These are phyloP conservation scores for Blastobotrys robertii DNA, from an alignment of 805 yeast genomes.

Conservation along the genomic window DNA sequence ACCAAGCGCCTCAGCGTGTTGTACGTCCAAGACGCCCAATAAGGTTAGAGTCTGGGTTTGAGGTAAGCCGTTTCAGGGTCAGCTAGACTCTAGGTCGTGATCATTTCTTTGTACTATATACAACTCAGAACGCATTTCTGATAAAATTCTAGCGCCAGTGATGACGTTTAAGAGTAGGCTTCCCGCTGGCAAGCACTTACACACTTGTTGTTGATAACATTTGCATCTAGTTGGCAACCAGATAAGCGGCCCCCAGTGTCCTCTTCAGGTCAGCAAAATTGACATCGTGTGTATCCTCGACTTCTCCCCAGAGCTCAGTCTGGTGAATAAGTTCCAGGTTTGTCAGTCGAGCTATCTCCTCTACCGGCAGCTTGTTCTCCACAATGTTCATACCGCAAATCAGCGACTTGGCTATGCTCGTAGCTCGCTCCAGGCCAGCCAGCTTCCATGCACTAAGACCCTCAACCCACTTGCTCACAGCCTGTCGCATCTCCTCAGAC, in stretches of 20 bases:
- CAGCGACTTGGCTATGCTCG: constrained; percentile 76
- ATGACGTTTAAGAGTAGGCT: no score
- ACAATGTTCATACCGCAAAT: constrained; percentile 67
- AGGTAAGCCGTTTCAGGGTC: no score
- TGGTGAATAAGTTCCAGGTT: constrained; percentile 78
- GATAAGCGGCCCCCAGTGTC: constrained; percentile 68
- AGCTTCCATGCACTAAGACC: constrained; percentile 63
- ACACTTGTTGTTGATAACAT: not conserved
- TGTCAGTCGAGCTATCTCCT: constrained; percentile 66
- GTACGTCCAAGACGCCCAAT: no score
- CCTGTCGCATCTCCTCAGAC: constrained; percentile 43
- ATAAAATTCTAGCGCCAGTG: not conserved
- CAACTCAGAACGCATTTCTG: not conserved
- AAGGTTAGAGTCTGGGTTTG: no score
- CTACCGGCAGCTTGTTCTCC: constrained; percentile 36
- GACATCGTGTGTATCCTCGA: constrained; percentile 98
- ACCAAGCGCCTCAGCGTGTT: no score
- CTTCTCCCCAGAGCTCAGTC: constrained; percentile 93
- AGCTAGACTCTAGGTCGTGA: no score
- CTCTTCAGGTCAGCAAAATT: constrained; percentile 83
- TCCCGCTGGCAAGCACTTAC: no score
- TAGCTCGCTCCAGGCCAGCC: constrained; percentile 85
- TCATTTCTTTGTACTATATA: no score
- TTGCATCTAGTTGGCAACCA: constrained; percentile 31
- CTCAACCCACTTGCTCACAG: constrained; percentile 57